Percentiles rank a stretch among this genome's conserved stretches.
phyloP scores from a whole-genome alignment of 768 basidiomycete genomes.

The Trichaptum fuscoviolaceum region DNA sequence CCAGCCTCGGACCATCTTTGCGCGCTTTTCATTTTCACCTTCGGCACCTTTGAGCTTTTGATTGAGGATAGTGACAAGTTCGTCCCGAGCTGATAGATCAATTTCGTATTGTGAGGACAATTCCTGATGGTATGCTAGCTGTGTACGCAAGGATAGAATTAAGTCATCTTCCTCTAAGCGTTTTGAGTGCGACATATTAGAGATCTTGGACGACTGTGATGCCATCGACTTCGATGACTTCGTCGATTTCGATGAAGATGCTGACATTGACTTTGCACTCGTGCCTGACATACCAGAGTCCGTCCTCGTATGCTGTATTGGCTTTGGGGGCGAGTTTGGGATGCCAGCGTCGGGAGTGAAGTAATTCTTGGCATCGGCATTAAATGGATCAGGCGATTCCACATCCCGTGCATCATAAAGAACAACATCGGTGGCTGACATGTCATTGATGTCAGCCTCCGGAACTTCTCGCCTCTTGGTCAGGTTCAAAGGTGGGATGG shows the following conservation, averaged over 20 bases:
- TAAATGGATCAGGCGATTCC: conserved; percentile 60
- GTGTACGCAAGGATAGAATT: conserved; percentile 69
- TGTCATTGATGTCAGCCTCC: conserved; percentile 64
- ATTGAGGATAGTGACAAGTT: conserved; percentile 57
- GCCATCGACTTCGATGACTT: neutral
- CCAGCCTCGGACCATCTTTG: conserved; percentile 50
- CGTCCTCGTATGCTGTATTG: neutral
- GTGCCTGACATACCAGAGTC: neutral
- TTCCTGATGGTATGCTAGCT: conserved; percentile 70
- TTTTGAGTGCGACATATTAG: conserved; percentile 14
- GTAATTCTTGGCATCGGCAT: conserved; percentile 66
- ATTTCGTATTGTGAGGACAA: conserved; percentile 71
- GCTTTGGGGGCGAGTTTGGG: conserved; percentile 54
- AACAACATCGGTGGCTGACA: conserved; percentile 41
- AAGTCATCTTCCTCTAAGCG: conserved; percentile 70
- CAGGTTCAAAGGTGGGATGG: neutral
- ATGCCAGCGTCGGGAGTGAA: conserved; percentile 73
- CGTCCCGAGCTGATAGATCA: conserved; percentile 69
- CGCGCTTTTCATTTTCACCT: conserved; percentile 59
- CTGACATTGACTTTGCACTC: neutral
- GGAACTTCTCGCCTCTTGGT: conserved; percentile 23
- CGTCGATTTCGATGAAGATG: neutral
- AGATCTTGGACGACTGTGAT: conserved; percentile 18
- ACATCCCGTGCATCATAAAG: conserved; percentile 38
- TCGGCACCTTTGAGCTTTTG: conserved; percentile 50